phyloP scores from a whole-genome alignment of 169 alveolate genomes.

The Cryptosporidium sp. region DNA sequence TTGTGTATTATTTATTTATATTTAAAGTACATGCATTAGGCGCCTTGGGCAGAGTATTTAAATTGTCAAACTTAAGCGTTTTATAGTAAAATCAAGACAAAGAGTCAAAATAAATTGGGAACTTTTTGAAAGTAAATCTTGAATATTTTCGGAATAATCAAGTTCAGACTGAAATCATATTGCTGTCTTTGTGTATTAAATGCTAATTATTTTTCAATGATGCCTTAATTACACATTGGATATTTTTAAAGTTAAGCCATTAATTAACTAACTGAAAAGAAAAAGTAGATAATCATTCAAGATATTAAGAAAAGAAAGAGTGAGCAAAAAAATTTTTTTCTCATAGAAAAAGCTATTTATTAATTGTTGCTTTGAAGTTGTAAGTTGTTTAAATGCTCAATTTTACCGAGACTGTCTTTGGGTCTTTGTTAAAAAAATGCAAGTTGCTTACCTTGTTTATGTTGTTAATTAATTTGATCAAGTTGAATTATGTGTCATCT shows the following conservation, averaged over 20 bases:
- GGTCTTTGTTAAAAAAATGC: neutral
- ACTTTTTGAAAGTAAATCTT: neutral
- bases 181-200: neutral
- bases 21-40: slow-evolving; percentile 22
- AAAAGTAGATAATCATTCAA: neutral
- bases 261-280: neutral
- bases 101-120: neutral
- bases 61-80: neutral
- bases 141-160: neutral
- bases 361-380: neutral
- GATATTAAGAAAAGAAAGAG: neutral
- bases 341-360: neutral
- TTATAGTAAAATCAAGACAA: slow-evolving; percentile 6
- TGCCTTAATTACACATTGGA: neutral
- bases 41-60: slow-evolving; percentile 2
- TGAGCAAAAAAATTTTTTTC: neutral
- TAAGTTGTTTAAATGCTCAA: slow-evolving; percentile 1
- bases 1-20: neutral
- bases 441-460: neutral
- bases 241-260: neutral
- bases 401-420: neutral
- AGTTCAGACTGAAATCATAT: neutral
- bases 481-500: neutral
- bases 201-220: neutral
- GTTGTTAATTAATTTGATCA: neutral